Conservation (phyloP, 192 early-diverging fungal genomes). For the Paraglomus occultum region DNA sequence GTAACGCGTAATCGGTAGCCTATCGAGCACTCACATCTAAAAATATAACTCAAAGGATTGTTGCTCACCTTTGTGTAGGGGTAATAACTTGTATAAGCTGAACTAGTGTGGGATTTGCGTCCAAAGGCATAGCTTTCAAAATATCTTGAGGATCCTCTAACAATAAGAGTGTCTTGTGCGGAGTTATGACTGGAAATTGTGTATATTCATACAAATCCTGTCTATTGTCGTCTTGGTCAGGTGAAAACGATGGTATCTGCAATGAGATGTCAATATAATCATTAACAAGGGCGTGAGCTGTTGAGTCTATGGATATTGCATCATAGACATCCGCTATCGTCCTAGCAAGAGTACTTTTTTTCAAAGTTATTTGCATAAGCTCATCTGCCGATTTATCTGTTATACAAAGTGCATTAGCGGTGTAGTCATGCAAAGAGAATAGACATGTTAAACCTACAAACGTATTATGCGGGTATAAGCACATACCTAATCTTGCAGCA, state of each 20-base stretch:
- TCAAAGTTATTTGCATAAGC: constrained; percentile 25
- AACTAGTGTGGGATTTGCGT: constrained; percentile 83
- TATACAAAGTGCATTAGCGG: constrained; percentile 32
- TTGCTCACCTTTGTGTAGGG: constrained; percentile 67
- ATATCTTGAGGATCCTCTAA: constrained; percentile 82
- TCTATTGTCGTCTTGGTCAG: constrained; percentile 29
- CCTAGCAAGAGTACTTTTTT: constrained; percentile 50
- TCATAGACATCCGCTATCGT: constrained; percentile 61
- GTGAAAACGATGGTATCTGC: constrained; percentile 53
- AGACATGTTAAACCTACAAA: too few species aligned
- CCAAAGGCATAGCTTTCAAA: constrained; percentile 71
- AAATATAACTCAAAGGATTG: too few species aligned
- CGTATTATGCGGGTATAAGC: constrained; percentile 15
- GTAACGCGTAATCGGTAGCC: too few species aligned
- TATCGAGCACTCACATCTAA: neutral
- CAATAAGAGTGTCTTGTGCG: constrained; percentile 84
- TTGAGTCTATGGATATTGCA: constrained; percentile 44
- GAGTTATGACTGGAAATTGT: constrained; percentile 72
- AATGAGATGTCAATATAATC: constrained; percentile 76
- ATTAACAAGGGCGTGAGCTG: constrained; percentile 69
- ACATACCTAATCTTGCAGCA: constrained; percentile 25
- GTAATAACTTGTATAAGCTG: constrained; percentile 87
- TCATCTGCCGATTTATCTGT: constrained; percentile 41
- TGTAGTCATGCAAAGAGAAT: constrained; percentile 51
- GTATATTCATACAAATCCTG: constrained; percentile 57